phyloP scores from a whole-genome alignment of 495 filamentous ascomycete genomes.

The Hypomontagnella monticulosa region DNA sequence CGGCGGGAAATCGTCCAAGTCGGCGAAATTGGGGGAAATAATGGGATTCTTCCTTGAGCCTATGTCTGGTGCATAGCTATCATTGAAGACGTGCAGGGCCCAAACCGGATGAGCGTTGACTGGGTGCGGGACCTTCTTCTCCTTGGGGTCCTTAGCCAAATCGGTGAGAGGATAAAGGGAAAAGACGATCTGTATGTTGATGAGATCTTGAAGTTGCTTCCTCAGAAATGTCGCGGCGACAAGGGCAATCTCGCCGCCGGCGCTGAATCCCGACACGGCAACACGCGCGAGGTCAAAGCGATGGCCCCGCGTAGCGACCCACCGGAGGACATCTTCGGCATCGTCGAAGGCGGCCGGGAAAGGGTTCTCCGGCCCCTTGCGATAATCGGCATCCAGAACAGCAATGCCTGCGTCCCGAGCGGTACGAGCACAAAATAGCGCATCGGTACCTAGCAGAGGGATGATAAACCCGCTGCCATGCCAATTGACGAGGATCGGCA shows the following conservation, averaged over 20 bases:
- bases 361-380: constrained; percentile 23
- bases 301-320: constrained; percentile 18
- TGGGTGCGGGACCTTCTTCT: constrained; percentile 15
- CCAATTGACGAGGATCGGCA: constrained; percentile 29
- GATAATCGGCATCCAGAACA: constrained; percentile 31
- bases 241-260: constrained; percentile 14
- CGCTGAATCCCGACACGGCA: constrained; percentile 29
- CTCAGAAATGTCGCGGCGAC: constrained; percentile 15
- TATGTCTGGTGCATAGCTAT: constrained; percentile 25
- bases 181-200: constrained; percentile 11
- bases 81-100: constrained; percentile 8
- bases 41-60: constrained; percentile 13
- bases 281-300: constrained; percentile 19
- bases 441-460: constrained; percentile 11
- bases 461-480: constrained; percentile 34
- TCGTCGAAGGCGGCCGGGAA: constrained; percentile 22
- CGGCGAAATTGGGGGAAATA: constrained; percentile 19
- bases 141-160: constrained; percentile 7
- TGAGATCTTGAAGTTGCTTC: neutral
- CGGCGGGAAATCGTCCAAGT: constrained; percentile 20
- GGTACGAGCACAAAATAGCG: constrained; percentile 13
- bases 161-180: constrained; percentile 16
- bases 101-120: constrained; percentile 9
- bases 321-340: constrained; percentile 23
- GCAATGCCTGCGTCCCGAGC: constrained; percentile 16